phyloP scores from a whole-genome alignment of 2,329 filamentous ascomycete species.

The Ascochyta koolunga region DNA sequence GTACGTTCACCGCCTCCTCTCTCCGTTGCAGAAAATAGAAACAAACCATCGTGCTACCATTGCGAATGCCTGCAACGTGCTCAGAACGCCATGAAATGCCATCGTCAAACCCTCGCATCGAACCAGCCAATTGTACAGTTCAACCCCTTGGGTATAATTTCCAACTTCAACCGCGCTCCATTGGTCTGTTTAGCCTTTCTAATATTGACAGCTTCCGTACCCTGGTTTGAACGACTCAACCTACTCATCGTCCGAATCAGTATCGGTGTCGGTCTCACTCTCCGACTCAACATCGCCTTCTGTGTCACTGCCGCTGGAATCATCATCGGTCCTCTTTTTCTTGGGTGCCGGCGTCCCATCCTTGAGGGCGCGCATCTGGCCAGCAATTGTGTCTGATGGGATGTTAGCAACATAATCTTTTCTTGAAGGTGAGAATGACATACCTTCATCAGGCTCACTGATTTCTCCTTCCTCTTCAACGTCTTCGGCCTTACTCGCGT shows the following conservation, averaged over 20 bases:
- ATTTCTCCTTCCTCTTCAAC: constrained; percentile 92
- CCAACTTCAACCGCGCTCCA: constrained; percentile 4
- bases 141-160: constrained; percentile 9
- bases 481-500: constrained; percentile 81
- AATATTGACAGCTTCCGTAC: neutral
- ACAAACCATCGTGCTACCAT: neutral
- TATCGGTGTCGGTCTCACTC: constrained; percentile 57
- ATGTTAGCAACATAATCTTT: constrained; percentile 29
- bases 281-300: constrained; percentile 65
- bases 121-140: constrained; percentile 18
- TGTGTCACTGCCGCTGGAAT: constrained; percentile 66
- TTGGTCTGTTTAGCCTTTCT: neutral
- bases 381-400: constrained; percentile 78
- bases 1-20: neutral
- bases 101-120: constrained; percentile 9
- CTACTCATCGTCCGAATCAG: constrained; percentile 51
- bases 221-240: neutral
- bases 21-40: neutral
- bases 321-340: constrained; percentile 67
- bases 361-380: constrained; percentile 88
- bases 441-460: constrained; percentile 96
- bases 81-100: constrained; percentile 41
- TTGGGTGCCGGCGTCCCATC: constrained; percentile 63
- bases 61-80: neutral
- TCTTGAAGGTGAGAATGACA: constrained; percentile 6